Evolutionary conservation across 2,329 filamentous ascomycete genomes (phyloP), one percentile per base, ranked within the genome.

Genomic region (Epichloe uncinata): DNA sequence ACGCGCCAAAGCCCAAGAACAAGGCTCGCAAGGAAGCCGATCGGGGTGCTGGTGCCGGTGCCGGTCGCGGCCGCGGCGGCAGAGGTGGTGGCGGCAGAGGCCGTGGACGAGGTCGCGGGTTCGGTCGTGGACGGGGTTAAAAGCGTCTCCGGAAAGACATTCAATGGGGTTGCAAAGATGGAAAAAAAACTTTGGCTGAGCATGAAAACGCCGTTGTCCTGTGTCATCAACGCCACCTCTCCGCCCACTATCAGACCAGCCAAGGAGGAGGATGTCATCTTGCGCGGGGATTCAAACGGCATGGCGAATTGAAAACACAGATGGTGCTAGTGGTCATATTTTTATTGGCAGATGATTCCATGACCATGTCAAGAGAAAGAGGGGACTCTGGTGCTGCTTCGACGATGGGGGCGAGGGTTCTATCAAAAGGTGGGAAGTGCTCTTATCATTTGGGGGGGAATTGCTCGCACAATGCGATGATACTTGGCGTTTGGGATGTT

Each of bases 1-100:
- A 98, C 70, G 82, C 88, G 61, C 89, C 91, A 47, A 98, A 98
- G 76, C 91, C 93, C 54, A 97, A 97, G 85, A 98, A 98, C 74
- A 98, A 98, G 82, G 91, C 93, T 26, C 81, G 91, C 65, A 98
- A 98, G 77, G 93, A 97, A 72, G 77, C 76, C 34, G 78, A 80
- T 52, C 73, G 82, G 45, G 77, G 79, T 42, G 73, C 65, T 30
- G 66, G 74, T 42, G 75, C 75, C 42, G 73, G 74, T 9, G 68
- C 75, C 35, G 73, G 80, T 52, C 69, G 74, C 18, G 66, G 77
- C 33, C 73, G 75, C 34, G 65, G 75, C 46, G 66, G 76, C 44
- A 74, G 78, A 22, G 69, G 79, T 49, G 79, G 79, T 16, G 68
- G 77, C 42, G 70, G 72, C 16, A 65, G 70, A 42, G 66, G 69